phyloP scores from a whole-genome alignment of 2,329 filamentous ascomycete species.

The Epicoccum nigrum region DNA sequence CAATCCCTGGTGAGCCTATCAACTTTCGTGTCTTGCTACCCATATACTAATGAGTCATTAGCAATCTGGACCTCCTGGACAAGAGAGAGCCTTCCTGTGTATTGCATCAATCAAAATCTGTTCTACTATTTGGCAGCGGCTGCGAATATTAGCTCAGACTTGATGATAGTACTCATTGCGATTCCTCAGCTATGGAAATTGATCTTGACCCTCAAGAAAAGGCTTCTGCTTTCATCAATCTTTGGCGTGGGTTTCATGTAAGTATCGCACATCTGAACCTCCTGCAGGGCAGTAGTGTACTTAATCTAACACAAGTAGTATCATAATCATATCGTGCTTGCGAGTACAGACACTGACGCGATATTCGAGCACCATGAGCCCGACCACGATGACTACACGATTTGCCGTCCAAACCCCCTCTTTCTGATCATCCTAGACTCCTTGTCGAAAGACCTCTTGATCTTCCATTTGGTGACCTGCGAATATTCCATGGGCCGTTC shows the following conservation, averaged over 20 bases:
- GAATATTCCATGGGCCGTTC: background rate
- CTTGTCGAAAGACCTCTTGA: too few species aligned
- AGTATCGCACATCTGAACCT: too few species aligned
- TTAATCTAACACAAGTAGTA: too few species aligned
- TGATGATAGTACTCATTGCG: constrained; percentile 21
- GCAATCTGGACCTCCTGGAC: constrained; percentile 16
- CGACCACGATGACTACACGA: too few species aligned
- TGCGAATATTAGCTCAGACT: constrained; percentile 28
- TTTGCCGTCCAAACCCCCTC: too few species aligned
- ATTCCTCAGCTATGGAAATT: constrained; percentile 26
- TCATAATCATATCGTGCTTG: too few species aligned
- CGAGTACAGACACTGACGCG: too few species aligned
- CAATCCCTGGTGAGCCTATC: background rate
- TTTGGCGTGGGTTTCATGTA: constrained; percentile 46
- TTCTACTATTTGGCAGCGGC: constrained; percentile 17
- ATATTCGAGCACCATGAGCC: too few species aligned
- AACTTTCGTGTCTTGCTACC: background rate
- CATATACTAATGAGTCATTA: background rate
- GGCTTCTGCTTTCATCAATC: constrained; percentile 39
- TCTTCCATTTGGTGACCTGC: too few species aligned
- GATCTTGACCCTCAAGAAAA: constrained; percentile 32
- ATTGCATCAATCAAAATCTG: constrained; percentile 33
- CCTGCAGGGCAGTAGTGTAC: too few species aligned
- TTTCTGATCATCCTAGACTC: too few species aligned
- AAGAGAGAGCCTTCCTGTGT: constrained; percentile 11